Evolutionary conservation across 2,329 filamentous ascomycete species (phyloP), one percentile per base, ranked within the genome.

Genomic region (Colletotrichum brevisporum): DNA sequence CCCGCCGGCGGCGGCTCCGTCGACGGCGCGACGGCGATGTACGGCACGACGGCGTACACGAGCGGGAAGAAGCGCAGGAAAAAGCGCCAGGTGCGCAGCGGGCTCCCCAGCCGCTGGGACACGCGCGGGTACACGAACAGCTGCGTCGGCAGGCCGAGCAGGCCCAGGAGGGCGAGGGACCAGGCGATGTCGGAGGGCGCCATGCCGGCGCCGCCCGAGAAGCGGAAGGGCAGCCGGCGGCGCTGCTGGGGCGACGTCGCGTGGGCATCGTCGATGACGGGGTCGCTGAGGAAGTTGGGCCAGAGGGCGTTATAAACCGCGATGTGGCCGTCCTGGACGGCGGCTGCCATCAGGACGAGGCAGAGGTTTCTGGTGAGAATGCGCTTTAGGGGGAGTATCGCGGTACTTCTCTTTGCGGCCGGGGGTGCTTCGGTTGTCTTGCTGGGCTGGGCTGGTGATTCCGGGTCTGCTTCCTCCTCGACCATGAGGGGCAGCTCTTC

Each of bases 321-420:
- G n/a, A 60, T 15, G 9, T 60, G 57, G 18, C 50, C 4, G 6
- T 60, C 57, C 8, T 26, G 21, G 2, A 60, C 12, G 3, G 51
- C n/a, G 4, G 45, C 41, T 12, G 57, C 27, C 16, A 60, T 12
- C 5, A 60, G 45, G 13, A 60, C 31, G 4, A 60, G 57, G 13
- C 50, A 18, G 45, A 60, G 39, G 6, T 60, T 51, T 4, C 13
- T 60, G 27, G 57, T 60, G n/a, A 60, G 51, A 6, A 60, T 60
- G 2, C 27, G 45, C 8, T 27, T 18, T 5, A 27, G 50, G 1
- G 57, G 57, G 6, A 60, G 27, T 6, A n/a, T 41, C 2, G 18
- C 36, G 1, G 31, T 45, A 8, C 6, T 6, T 41, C 31, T 43
- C 4, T 9, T 16, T 15, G 10, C 24, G 31, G 26, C 5, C 1